Evolutionary conservation across 306 rosid species (phyloP).

Genomic region (Cicer chorassanicum): DNA sequence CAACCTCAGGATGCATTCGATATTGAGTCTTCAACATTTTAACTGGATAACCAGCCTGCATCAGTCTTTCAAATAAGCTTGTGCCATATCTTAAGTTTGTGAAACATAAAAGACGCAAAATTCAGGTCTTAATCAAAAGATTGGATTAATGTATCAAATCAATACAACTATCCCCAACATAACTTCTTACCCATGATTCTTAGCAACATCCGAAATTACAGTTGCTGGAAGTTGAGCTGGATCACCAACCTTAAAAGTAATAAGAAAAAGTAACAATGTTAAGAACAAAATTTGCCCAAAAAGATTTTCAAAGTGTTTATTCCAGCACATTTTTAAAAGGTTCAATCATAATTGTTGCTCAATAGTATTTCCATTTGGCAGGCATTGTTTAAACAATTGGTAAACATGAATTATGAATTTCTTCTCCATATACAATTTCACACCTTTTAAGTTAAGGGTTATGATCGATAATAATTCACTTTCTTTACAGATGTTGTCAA

Average conservation of each 20-base stretch:
- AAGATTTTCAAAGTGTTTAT: not conserved
- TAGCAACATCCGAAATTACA: constrained; percentile 78
- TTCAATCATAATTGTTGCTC: constrained; percentile 26
- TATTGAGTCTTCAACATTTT: constrained; percentile 96
- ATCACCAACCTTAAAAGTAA: constrained; percentile 74
- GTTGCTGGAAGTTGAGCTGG: constrained; percentile 99
- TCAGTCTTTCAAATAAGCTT: constrained; percentile 91
- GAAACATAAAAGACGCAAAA: constrained; percentile 39
- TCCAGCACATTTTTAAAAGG: constrained; percentile 17
- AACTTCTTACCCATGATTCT: constrained; percentile 64
- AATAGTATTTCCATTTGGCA: constrained; percentile 16
- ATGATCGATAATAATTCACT: constrained; percentile 4
- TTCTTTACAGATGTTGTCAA: constrained; percentile 23
- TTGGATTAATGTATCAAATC: constrained; percentile 6
- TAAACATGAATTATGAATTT: constrained; percentile 35
- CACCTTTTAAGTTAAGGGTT: constrained; percentile 9
- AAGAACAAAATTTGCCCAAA: constrained; percentile 20
- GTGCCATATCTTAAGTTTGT: constrained; percentile 71
- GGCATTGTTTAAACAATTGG: constrained; percentile 17
- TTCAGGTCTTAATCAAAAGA: constrained; percentile 18
- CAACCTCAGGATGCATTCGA: constrained; percentile 99
- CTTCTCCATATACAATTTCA: constrained; percentile 25
- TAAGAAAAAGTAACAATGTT: constrained; percentile 18
- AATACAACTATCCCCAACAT: constrained; percentile 14
- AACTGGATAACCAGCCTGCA: constrained; percentile 85